Evolutionary conservation across 2,329 filamentous ascomycete species (phyloP).

Genomic region (Blastomyces silverae): DNA sequence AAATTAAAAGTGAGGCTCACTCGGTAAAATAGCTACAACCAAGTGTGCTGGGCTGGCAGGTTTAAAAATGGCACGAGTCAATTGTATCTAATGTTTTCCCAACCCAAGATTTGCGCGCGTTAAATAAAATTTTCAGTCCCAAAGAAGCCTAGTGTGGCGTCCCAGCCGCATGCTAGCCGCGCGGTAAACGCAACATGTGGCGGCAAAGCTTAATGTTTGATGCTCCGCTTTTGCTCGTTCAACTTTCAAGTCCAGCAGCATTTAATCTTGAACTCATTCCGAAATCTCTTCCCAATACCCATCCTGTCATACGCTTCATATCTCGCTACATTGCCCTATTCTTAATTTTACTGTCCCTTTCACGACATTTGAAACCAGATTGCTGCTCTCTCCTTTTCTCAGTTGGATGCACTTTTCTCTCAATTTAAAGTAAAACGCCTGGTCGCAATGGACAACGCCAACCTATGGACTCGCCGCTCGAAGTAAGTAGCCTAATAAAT

Average conservation of each 20-base stretch:
- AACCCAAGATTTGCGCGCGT: neutral
- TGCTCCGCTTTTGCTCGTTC: conserved; percentile 10
- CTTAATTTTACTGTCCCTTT: neutral
- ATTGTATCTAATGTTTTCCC: neutral
- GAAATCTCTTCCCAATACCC: neutral
- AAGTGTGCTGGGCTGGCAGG: neutral
- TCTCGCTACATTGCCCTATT: neutral
- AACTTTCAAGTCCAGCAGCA: conserved; percentile 8
- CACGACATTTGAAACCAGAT: neutral
- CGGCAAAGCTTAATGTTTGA: conserved; percentile 15
- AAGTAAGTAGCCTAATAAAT: conserved; percentile 36
- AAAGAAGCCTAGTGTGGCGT: conserved; percentile 3
- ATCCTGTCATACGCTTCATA: neutral
- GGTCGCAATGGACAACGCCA: conserved; percentile 43
- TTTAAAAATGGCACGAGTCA: neutral
- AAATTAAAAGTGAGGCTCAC: neutral
- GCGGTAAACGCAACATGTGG: neutral
- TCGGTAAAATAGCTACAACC: neutral
- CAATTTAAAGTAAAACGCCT: neutral
- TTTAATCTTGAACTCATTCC: conserved; percentile 9
- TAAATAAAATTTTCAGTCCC: neutral
- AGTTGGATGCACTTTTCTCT: conserved; percentile 7
- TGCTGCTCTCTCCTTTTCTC: neutral
- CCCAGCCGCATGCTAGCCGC: neutral
- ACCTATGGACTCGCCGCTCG: conserved; percentile 45